Percentiles rank a stretch among this genome's conserved stretches.
These are phyloP conservation scores for Rhizopus delemar DNA, from an alignment of 371 early-diverging fungal genomes.

Conservation along the genomic window DNA sequence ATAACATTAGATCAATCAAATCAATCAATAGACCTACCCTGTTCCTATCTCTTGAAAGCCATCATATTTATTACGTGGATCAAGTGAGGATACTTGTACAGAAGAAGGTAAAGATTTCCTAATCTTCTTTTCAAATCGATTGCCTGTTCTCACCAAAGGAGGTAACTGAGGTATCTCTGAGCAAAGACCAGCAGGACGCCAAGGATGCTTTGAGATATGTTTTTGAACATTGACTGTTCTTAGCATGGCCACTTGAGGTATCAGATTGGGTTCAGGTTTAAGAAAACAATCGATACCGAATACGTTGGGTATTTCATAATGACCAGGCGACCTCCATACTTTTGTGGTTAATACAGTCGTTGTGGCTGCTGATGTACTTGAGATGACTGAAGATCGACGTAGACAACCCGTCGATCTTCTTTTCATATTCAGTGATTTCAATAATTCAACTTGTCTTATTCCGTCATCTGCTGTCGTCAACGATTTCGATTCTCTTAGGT, in stretches of 20 bases:
- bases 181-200: conserved; percentile 42
- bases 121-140: conserved; percentile 43
- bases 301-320: conserved; percentile 50
- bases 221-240: conserved; percentile 37
- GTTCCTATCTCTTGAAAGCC: conserved; percentile 55
- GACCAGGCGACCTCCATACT: conserved; percentile 50
- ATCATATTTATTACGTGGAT: conserved; percentile 48
- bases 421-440: conserved; percentile 30
- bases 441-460: conserved; percentile 18
- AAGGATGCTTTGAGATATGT: conserved; percentile 49
- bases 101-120: conserved; percentile 46
- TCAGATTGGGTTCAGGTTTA: conserved; percentile 36
- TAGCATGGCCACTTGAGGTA: conserved; percentile 28
- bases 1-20: conserved; percentile 3
- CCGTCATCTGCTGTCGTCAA: conserved; percentile 37
- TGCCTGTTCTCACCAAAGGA: conserved; percentile 39
- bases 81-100: conserved; percentile 37
- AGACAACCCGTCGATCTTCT: conserved; percentile 51
- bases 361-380: conserved; percentile 3
- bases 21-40: conserved; percentile 32
- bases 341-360: background rate
- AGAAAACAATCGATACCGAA: conserved; percentile 47
- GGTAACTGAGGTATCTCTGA: conserved; percentile 48
- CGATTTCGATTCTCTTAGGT: conserved; percentile 42
- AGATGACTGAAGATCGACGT: conserved; percentile 35